Evolutionary conservation across 2,329 filamentous ascomycete genomes (phyloP).

Genomic region (Ophiocordyceps australis): DNA sequence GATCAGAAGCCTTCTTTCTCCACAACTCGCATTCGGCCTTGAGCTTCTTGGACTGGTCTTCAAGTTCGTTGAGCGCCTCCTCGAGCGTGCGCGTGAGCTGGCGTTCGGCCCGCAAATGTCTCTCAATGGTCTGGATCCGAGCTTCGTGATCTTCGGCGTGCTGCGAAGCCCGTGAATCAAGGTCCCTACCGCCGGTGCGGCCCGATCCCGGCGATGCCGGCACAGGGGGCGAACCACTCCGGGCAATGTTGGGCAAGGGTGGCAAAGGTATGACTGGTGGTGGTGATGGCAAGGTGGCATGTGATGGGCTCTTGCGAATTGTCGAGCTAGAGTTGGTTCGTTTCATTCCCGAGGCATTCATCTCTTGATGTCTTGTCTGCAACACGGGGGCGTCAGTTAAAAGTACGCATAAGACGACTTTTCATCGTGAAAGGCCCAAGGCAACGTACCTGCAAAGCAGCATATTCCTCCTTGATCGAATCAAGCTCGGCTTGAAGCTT

Average conservation of each 20-base stretch:
- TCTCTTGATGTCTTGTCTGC: no score
- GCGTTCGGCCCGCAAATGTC: conserved; percentile 88
- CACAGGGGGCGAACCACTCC: conserved; percentile 25
- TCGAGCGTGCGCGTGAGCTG: conserved; percentile 90
- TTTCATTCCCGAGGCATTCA: no score
- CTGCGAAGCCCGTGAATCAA: conserved; percentile 45
- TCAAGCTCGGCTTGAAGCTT: conserved; percentile 54
- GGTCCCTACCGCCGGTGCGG: conserved; percentile 72
- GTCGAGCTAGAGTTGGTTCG: conserved; percentile 48
- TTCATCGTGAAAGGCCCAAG: no score
- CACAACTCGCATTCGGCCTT: conserved; percentile 80
- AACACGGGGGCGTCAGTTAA: no score
- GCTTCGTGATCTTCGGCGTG: conserved; percentile 89
- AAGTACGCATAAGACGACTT: no score
- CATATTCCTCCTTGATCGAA: conserved; percentile 48
- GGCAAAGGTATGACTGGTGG: conserved; percentile 93
- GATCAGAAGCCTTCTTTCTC: conserved; percentile 65
- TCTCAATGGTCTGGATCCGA: conserved; percentile 89
- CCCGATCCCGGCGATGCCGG: conserved; percentile 35
- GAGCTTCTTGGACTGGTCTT: conserved; percentile 79
- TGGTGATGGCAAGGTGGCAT: conserved; percentile 74
- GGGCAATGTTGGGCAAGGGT: conserved; percentile 50
- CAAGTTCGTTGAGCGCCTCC: conserved; percentile 85
- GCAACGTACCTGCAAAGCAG: conserved; percentile 59
- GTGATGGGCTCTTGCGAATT: conserved; percentile 69